These are phyloP conservation scores for Kalaharituber pfeilii DNA, from an alignment of 2,329 filamentous ascomycete species.

Conservation along the genomic window DNA sequence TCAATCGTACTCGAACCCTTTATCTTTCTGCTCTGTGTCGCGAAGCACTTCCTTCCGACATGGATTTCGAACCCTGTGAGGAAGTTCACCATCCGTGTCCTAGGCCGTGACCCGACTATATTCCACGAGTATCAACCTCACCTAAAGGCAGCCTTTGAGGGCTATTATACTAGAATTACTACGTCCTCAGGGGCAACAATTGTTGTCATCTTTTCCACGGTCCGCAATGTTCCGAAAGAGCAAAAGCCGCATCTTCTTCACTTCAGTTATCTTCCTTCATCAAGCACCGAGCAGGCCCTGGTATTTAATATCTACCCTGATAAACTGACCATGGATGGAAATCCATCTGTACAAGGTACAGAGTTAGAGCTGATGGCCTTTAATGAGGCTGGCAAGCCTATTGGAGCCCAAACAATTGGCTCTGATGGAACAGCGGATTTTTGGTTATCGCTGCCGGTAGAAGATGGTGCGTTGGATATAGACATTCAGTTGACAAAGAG, in stretches of 20 bases:
- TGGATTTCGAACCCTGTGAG: not conserved
- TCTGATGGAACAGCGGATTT: not conserved
- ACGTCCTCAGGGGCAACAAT: constrained; percentile 32
- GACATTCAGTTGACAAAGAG: constrained; percentile 27
- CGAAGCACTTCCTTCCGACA: constrained; percentile 5
- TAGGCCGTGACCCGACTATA: constrained; percentile 2
- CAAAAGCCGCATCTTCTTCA: constrained; percentile 31
- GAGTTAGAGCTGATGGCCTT: not conserved
- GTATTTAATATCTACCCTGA: constrained; percentile 29
- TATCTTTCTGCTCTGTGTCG: constrained; percentile 10
- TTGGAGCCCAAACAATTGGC: not conserved
- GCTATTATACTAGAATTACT: constrained; percentile 36
- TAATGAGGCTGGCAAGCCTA: not conserved
- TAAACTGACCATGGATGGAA: constrained; percentile 23
- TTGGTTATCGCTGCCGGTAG: not conserved
- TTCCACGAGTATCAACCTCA: constrained; percentile 33
- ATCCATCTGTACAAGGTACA: not conserved
- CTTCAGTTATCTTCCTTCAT: constrained; percentile 33
- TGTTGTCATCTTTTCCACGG: constrained; percentile 32
- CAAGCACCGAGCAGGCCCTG: constrained; percentile 24
- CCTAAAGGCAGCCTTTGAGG: constrained; percentile 30
- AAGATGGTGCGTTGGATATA: constrained; percentile 19
- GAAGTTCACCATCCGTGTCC: not conserved
- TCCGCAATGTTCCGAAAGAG: constrained; percentile 26
- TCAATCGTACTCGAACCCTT: constrained; percentile 7